Conservation (phyloP, 345 rosid genomes). For the Kandelia obovata region DNA sequence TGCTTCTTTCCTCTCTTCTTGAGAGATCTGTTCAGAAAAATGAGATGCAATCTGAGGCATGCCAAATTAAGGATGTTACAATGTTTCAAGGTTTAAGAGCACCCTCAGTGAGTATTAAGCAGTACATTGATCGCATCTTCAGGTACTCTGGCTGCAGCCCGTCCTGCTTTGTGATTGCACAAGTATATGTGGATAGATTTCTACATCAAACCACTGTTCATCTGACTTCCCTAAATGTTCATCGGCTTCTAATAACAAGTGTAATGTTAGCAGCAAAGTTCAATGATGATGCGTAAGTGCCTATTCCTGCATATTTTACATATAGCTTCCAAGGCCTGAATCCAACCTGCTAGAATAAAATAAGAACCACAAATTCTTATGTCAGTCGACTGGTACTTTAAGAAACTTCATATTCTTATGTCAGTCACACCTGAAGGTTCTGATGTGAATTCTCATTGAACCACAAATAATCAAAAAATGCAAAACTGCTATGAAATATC, state of each 20-base stretch:
- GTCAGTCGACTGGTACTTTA: neutral
- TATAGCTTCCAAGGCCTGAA: neutral
- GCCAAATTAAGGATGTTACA: slow-evolving; percentile 35
- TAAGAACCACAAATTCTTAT: neutral
- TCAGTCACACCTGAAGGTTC: neutral
- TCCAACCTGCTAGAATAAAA: neutral
- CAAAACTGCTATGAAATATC: too few species aligned
- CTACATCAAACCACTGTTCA: slow-evolving; percentile 42
- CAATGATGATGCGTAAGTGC: slow-evolving; percentile 71
- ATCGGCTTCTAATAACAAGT: slow-evolving; percentile 77
- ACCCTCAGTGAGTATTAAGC: slow-evolving; percentile 58
- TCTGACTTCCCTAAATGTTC: slow-evolving; percentile 69
- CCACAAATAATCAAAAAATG: too few species aligned
- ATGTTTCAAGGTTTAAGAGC: slow-evolving; percentile 62
- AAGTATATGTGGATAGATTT: slow-evolving; percentile 66
- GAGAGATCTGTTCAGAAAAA: slow-evolving; percentile 52
- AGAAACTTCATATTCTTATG: neutral
- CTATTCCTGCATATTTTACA: neutral
- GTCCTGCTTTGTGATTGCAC: slow-evolving; percentile 80
- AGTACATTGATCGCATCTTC: slow-evolving; percentile 77
- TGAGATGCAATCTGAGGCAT: slow-evolving; percentile 35
- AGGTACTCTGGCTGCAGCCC: slow-evolving; percentile 85
- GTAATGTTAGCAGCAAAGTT: slow-evolving; percentile 85
- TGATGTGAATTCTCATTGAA: too few species aligned
- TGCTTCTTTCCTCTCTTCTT: slow-evolving; percentile 57